Conservation (phyloP, 2,329 filamentous ascomycete species). For the Colletotrichum eremochloae region DNA sequence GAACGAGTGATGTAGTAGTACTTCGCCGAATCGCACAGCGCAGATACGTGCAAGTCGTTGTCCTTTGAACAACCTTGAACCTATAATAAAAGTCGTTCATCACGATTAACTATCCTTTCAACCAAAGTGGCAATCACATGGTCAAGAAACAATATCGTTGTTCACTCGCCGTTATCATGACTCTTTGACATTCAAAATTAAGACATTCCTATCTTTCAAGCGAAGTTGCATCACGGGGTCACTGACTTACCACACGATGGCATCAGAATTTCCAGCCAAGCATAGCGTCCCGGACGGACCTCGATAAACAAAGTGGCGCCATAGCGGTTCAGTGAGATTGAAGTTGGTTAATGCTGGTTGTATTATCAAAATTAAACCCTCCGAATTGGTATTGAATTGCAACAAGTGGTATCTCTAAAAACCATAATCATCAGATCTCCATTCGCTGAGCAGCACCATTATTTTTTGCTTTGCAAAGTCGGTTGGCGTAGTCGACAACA, state of each 20-base stretch:
- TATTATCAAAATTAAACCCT: neutral
- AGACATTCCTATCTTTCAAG: too few relatives aligned
- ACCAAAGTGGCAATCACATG: neutral
- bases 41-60: too few relatives aligned
- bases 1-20: constrained; percentile 53
- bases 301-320: neutral
- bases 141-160: neutral
- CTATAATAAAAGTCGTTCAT: neutral
- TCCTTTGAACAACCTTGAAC: neutral
- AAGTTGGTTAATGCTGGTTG: neutral
- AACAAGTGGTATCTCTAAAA: constrained; percentile 24
- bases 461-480: constrained; percentile 40
- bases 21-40: neutral
- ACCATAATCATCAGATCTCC: neutral
- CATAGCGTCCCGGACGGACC: neutral
- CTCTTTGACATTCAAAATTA: neutral
- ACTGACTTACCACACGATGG: neutral
- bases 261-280: neutral
- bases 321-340: neutral
- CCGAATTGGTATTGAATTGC: neutral
- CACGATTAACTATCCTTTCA: neutral
- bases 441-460: neutral
- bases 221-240: too few relatives aligned
- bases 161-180: neutral
- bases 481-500: constrained; percentile 38